phyloP scores from a whole-genome alignment of 176 grass and related monocot genomes.

The Neostapfia colusana region DNA sequence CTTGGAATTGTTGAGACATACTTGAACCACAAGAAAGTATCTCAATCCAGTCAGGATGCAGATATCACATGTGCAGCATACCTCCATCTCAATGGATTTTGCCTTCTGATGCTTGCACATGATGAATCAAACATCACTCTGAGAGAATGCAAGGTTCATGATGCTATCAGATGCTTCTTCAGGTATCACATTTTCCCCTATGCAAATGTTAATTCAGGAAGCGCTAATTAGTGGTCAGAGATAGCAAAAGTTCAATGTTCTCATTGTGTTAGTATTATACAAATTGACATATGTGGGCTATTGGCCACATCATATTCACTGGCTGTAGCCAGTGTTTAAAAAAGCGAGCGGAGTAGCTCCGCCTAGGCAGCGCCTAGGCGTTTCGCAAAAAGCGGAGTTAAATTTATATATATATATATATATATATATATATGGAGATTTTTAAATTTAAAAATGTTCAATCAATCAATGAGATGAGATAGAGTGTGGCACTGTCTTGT shows the following conservation, averaged over 20 bases:
- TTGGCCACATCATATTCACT: too few species aligned
- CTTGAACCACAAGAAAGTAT: conserved; percentile 59
- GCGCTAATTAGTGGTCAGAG: not conserved
- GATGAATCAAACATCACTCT: conserved; percentile 63
- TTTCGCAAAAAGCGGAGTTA: too few species aligned
- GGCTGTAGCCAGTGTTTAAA: too few species aligned
- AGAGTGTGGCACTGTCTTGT: too few species aligned
- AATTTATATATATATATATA: too few species aligned
- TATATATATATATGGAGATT: too few species aligned
- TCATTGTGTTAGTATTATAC: conserved; percentile 4
- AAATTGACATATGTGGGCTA: not conserved
- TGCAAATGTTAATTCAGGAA: conserved; percentile 18
- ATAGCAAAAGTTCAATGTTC: conserved; percentile 1
- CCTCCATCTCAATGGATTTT: conserved; percentile 90
- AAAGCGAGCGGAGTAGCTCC: too few species aligned
- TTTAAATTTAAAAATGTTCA: too few species aligned
- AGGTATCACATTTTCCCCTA: conserved; percentile 48
- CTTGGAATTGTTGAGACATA: conserved; percentile 70
- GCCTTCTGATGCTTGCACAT: conserved; percentile 68
- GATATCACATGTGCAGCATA: conserved; percentile 60
- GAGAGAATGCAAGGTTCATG: conserved; percentile 75
- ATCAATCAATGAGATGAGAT: too few species aligned
- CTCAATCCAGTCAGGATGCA: conserved; percentile 34
- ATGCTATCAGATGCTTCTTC: conserved; percentile 86
- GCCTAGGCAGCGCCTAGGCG: too few species aligned